Percentiles rank a stretch among this genome's conserved stretches.
Evolutionary conservation across 192 early-diverging fungal genomes (phyloP).

Genomic region (Dissophora globulifera): DNA sequence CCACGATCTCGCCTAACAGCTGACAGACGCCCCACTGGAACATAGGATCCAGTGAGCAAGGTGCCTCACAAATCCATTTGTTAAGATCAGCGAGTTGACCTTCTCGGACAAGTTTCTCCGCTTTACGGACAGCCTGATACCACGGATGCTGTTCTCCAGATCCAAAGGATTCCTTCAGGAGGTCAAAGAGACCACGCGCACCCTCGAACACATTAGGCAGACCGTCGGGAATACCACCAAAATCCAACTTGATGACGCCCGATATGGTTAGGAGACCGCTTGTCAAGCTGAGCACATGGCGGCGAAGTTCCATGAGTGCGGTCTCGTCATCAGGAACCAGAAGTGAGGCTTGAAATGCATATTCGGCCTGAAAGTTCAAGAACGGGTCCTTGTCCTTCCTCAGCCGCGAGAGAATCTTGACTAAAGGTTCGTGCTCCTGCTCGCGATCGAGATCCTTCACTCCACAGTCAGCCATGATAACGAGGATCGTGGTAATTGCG

Average conservation of each 20-base stretch:
- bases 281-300: neutral
- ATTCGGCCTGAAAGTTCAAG: neutral
- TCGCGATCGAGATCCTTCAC: neutral
- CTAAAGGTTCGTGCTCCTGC: neutral
- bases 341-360: neutral
- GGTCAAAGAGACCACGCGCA: neutral
- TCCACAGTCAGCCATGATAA: neutral
- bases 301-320: neutral
- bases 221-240: neutral
- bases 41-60: too few relatives aligned
- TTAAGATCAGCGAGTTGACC: conserved; percentile 11
- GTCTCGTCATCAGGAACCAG: neutral
- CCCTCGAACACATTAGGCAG: neutral
- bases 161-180: neutral
- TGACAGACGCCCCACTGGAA: conserved; percentile 12
- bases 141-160: neutral
- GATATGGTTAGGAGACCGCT: neutral
- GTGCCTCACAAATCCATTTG: neutral
- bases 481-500: neutral
- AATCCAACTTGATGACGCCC: neutral
- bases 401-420: neutral
- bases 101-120: conserved; percentile 1
- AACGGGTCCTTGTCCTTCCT: neutral
- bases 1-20: conserved; percentile 4
- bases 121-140: conserved; percentile 5